phyloP scores from a whole-genome alignment of 202 grass and related monocot genomes.

The Sporobolus alterniflorus region DNA sequence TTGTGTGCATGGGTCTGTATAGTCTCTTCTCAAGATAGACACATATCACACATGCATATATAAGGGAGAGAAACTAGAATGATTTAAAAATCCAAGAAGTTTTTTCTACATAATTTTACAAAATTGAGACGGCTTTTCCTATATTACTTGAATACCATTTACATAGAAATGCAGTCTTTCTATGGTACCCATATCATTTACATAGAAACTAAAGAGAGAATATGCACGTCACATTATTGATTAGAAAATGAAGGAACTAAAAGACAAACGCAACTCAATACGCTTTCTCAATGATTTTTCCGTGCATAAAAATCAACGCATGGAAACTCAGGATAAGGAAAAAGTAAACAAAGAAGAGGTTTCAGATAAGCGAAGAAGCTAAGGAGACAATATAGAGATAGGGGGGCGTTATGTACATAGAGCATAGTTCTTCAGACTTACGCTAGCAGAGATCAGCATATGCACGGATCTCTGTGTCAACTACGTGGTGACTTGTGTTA shows the following conservation, averaged over 20 bases:
- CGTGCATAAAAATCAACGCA: not conserved
- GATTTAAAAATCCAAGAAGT: not conserved
- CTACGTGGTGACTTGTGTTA: not conserved
- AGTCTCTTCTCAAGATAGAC: constrained; percentile 2
- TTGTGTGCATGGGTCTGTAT: not conserved
- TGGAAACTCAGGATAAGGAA: not conserved
- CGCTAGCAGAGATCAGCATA: not conserved
- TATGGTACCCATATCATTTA: no score
- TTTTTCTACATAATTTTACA: not conserved
- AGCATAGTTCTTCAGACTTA: constrained; percentile 1
- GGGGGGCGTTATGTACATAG: not conserved
- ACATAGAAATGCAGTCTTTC: no score
- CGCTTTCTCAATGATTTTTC: not conserved
- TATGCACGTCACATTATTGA: not conserved
- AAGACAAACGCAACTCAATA: not conserved
- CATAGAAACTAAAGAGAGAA: no score
- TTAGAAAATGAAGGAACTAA: not conserved
- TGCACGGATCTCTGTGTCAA: not conserved
- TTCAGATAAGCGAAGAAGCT: not conserved
- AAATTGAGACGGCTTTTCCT: no score
- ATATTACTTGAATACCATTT: no score
- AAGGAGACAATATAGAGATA: not conserved
- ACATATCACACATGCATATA: not conserved
- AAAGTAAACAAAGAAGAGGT: not conserved
- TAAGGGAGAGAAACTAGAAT: not conserved